phyloP scores from a whole-genome alignment of 2,329 filamentous ascomycete genomes.

The Nannizziopsis barbatae region DNA sequence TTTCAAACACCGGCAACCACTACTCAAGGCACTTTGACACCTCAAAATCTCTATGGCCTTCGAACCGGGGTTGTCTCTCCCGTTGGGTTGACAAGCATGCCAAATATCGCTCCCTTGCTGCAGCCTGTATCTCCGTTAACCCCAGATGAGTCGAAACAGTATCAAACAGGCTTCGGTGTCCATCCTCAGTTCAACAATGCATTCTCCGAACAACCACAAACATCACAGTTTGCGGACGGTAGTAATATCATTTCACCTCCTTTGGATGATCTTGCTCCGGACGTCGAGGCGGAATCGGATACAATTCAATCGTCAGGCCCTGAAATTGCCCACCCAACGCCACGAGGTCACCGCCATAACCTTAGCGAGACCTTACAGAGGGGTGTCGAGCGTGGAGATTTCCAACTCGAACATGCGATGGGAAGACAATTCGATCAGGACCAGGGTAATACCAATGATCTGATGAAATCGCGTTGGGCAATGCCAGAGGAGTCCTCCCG shows the following conservation, averaged over 20 bases:
- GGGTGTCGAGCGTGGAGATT: slow-evolving; percentile 76
- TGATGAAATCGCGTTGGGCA: slow-evolving; percentile 30
- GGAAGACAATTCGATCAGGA: slow-evolving; percentile 68
- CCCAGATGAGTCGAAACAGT: slow-evolving; percentile 38
- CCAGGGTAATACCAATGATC: slow-evolving; percentile 19
- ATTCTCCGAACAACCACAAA: slow-evolving; percentile 21
- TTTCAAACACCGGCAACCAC: slow-evolving; percentile 50
- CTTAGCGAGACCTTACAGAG: slow-evolving; percentile 67
- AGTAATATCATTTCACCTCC: slow-evolving; percentile 10
- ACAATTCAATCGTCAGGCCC: slow-evolving; percentile 15
- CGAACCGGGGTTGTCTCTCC: slow-evolving; percentile 46
- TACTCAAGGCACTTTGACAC: slow-evolving; percentile 31
- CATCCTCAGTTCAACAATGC: slow-evolving; percentile 14
- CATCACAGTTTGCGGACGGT: slow-evolving; percentile 11
- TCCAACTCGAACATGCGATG: slow-evolving; percentile 69
- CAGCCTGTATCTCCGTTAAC: slow-evolving; percentile 54
- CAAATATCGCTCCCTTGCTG: slow-evolving; percentile 40
- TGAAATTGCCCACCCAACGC: slow-evolving; percentile 50
- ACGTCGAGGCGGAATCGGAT: slow-evolving; percentile 14
- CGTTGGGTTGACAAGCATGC: slow-evolving; percentile 38
- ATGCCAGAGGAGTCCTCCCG: slow-evolving; percentile 25
- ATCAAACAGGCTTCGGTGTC: slow-evolving; percentile 21
- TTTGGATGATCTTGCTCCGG: slow-evolving; percentile 9
- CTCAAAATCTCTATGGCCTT: slow-evolving; percentile 34
- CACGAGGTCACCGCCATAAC: slow-evolving; percentile 56